Percentiles rank a stretch among this genome's conserved stretches.
Evolutionary conservation across 2,329 filamentous ascomycete genomes (phyloP).

Genomic region (Clonostachys chloroleuca): DNA sequence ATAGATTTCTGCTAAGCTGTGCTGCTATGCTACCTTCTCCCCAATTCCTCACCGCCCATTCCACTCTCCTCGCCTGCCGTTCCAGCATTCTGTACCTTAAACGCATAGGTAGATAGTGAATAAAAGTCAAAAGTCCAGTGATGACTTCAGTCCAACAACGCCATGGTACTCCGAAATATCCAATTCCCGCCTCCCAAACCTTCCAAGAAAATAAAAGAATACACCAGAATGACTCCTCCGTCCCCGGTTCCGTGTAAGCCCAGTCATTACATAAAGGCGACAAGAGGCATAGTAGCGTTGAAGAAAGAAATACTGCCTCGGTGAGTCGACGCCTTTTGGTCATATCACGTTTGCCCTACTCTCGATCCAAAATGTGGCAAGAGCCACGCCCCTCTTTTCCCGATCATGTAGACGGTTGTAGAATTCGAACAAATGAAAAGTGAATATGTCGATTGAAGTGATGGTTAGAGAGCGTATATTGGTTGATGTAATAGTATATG

Average conservation of each 20-base stretch:
- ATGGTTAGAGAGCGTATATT: neutral
- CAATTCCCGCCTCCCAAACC: neutral
- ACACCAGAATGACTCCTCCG: neutral
- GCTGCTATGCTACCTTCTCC: too few relatives aligned
- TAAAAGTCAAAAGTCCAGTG: too few relatives aligned
- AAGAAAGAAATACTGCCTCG: neutral
- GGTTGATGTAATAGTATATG: neutral
- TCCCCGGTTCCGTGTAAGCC: neutral
- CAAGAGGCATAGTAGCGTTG: constrained; percentile 1
- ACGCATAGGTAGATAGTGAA: too few relatives aligned
- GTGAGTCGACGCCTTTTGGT: too few relatives aligned
- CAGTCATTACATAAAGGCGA: neutral
- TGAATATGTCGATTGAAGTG: neutral
- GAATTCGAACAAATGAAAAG: constrained; percentile 1
- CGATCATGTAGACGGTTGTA: neutral
- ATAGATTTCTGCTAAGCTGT: too few relatives aligned
- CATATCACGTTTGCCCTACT: too few relatives aligned
- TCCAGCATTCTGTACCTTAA: too few relatives aligned
- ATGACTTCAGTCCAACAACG: too few relatives aligned
- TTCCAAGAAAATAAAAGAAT: neutral
- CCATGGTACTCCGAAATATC: too few relatives aligned
- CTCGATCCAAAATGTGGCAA: neutral
- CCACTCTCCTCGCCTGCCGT: too few relatives aligned
- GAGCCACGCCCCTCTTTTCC: neutral
- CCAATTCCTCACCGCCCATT: too few relatives aligned